These are phyloP conservation scores for Cryptococcus sp. DNA, from an alignment of 1,284 basidiomycete genomes.

Conservation along the genomic window DNA sequence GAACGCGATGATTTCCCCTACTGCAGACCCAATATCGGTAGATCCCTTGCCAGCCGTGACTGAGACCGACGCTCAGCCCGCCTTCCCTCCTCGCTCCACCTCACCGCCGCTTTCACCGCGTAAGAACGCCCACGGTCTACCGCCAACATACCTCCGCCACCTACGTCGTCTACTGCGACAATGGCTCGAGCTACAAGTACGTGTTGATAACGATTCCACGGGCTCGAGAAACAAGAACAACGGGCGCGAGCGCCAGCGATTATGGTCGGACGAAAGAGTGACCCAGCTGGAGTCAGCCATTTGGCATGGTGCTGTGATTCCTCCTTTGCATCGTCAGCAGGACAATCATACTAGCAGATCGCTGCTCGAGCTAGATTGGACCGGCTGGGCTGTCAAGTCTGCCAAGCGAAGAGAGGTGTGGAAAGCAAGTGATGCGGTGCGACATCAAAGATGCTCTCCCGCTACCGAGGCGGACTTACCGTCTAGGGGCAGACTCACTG, in stretches of 20 bases:
- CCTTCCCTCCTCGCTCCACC: slow-evolving; percentile 14
- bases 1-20: too few relatives aligned
- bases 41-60: too few relatives aligned
- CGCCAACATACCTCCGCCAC: slow-evolving; percentile 33
- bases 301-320: slow-evolving; percentile 29
- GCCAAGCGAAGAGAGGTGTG: slow-evolving; percentile 18
- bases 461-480: too few relatives aligned
- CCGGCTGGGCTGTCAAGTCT: slow-evolving; percentile 18
- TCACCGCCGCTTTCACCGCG: slow-evolving; percentile 33
- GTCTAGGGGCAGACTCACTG: too few relatives aligned
- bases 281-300: slow-evolving; percentile 29
- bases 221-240: slow-evolving; percentile 1
- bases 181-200: slow-evolving; percentile 36
- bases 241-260: background rate
- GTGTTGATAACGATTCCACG: slow-evolving; percentile 1
- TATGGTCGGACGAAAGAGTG: slow-evolving; percentile 26
- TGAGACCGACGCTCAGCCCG: background rate
- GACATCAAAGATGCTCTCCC: background rate
- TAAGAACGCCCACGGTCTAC: slow-evolving; percentile 30
- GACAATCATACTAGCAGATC: slow-evolving; percentile 5
- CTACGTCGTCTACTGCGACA: slow-evolving; percentile 32
- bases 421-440: slow-evolving; percentile 11
- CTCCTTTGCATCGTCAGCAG: background rate
- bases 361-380: slow-evolving; percentile 36
- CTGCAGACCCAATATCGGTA: too few relatives aligned